Evolutionary conservation across 2,329 filamentous ascomycete genomes (phyloP).

Genomic region (Fusarium algeriense): DNA sequence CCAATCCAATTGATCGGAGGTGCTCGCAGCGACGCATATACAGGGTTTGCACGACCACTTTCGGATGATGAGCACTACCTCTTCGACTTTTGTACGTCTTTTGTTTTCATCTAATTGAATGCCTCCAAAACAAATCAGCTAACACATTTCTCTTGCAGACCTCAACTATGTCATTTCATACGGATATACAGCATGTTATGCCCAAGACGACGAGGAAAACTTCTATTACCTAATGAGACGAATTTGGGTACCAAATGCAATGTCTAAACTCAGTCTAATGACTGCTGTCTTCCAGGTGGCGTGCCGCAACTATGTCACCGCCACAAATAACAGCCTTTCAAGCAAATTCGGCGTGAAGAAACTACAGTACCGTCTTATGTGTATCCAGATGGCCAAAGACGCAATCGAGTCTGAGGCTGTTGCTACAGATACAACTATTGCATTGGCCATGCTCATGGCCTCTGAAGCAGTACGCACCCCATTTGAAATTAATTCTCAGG

Average conservation of each 20-base stretch:
- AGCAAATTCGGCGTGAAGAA: constrained; percentile 1
- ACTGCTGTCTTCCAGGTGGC: constrained; percentile 33
- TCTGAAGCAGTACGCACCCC: constrained; percentile 13
- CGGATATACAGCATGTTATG: constrained; percentile 17
- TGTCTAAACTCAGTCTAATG: constrained; percentile 27
- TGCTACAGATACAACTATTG: constrained; percentile 18
- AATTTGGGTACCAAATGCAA: constrained; percentile 31
- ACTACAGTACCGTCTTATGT: constrained; percentile 11
- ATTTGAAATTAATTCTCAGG: too few relatives aligned
- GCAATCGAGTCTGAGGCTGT: constrained; percentile 2
- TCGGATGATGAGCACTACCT: constrained; percentile 25
- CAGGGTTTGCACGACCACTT: constrained; percentile 7
- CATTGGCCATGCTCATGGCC: constrained; percentile 15
- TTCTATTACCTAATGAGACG: constrained; percentile 4
- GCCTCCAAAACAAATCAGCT: not conserved
- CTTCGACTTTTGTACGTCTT: constrained; percentile 16
- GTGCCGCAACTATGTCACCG: constrained; percentile 31
- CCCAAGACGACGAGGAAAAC: not conserved
- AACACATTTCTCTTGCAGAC: not conserved
- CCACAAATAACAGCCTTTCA: constrained; percentile 14
- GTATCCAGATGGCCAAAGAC: constrained; percentile 15
- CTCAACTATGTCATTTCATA: constrained; percentile 11
- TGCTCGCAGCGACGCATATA: constrained; percentile 1
- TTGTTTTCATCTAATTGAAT: too few relatives aligned
- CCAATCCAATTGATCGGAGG: constrained; percentile 7